Evolutionary conservation across 2,329 filamentous ascomycete genomes (phyloP), one percentile per base, ranked within the genome.

Genomic region (Capronia americana): DNA sequence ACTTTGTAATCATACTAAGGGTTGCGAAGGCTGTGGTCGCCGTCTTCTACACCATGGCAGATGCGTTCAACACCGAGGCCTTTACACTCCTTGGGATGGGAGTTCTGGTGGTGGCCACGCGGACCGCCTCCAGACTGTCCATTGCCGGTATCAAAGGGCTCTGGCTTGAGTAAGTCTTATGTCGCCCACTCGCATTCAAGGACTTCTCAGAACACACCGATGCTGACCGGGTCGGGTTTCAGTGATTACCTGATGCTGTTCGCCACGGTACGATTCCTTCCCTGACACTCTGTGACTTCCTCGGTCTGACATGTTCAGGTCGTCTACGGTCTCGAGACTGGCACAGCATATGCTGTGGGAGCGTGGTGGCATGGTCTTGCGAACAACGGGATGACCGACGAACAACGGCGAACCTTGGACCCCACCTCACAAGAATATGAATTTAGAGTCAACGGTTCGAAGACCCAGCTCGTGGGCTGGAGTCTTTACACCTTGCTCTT

Each of bases 321-420:
- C 10, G 78, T 86, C 32, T 87, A 87, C 63, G 78, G 79, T 1
- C 74, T 82, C 3, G 83, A 87, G 73, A 82, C 84, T 0, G 79
- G 76, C 17, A 77, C 84, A 12, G 82, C 80, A 23, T 84, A 86
- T 67, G 79, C 78, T 24, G 81, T 86, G 17, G 82, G 82, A 20
- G 80, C 81, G 11, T 77, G 76, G 64, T 84, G 79, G 57, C 75
- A 78, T 53, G 85, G 85, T 0, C 76, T 87, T 2, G 84, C 86
- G 23, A 87, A 88, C 69, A 86, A 86, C 70, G 76, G 80, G 63
- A 87, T 88, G 84, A 84, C 85, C 2, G 76, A 82, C 14, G 79
- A 79, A 23, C 74, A 86, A 67, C 81, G 87, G 6, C 74, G 71
- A 4, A 74, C 77, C 0, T 76, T 88, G 12, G 77, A 78, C 4